phyloP scores from a whole-genome alignment of 257 asterid genomes.

The Buddleja alternifolia region DNA sequence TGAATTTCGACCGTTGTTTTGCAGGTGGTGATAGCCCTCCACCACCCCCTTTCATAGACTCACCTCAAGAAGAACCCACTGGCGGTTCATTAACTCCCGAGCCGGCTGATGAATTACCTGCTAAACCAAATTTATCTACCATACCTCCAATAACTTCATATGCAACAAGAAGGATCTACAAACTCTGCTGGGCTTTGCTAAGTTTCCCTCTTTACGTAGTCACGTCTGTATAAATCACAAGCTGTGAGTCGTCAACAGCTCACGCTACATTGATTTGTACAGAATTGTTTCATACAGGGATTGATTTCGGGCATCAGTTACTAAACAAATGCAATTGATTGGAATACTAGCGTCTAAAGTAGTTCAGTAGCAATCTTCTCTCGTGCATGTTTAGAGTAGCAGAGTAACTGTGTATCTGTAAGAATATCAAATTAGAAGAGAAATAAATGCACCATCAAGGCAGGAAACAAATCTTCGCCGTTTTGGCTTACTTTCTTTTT shows the following conservation, averaged over 20 bases:
- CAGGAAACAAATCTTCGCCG: background rate
- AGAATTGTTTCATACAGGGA: background rate
- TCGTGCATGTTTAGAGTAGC: background rate
- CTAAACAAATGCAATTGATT: background rate
- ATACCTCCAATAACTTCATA: constrained; percentile 22
- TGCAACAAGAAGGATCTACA: constrained; percentile 11
- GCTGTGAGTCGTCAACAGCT: background rate
- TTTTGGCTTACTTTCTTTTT: background rate
- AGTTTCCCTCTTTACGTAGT: constrained; percentile 23
- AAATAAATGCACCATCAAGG: background rate
- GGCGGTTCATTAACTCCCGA: constrained; percentile 28
- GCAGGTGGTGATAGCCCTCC: constrained; percentile 45
- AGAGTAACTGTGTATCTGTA: background rate
- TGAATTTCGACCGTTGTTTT: background rate
- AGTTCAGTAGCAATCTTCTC: background rate
- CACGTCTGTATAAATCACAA: background rate
- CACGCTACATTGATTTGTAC: background rate
- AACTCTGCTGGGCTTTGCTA: constrained; percentile 15
- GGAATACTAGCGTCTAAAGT: constrained; percentile 4
- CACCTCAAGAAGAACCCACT: constrained; percentile 32
- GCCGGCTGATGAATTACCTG: constrained; percentile 28
- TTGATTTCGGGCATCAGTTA: background rate
- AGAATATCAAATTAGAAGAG: constrained; percentile 11
- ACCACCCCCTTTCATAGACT: constrained; percentile 38
- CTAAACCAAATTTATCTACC: constrained; percentile 26